These are phyloP conservation scores for Dunaliella primolecta DNA, from an alignment of 139 green algal genomes.

Conservation along the genomic window DNA sequence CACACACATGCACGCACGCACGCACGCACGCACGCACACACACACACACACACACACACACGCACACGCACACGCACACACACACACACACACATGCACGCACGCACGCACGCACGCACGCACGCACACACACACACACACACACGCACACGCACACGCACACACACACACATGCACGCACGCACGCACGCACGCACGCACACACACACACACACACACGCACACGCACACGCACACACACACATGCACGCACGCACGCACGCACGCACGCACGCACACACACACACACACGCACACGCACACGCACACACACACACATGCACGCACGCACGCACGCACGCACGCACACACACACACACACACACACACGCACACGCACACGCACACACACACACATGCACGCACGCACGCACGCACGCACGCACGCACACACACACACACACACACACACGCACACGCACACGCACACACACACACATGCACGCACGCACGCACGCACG, in stretches of 20 bases:
- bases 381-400: neutral
- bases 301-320: no score
- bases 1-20: slow-evolving; percentile 2
- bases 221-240: neutral
- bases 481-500: neutral
- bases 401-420: neutral
- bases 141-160: no score
- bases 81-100: neutral
- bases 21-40: slow-evolving; percentile 7
- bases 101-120: neutral
- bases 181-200: slow-evolving; percentile 5
- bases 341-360: slow-evolving; percentile 13
- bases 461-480: no score
- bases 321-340: neutral
- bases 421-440: neutral
- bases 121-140: no score
- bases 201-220: slow-evolving; percentile 15
- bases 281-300: no score
- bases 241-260: neutral
- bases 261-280: neutral
- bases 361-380: no score
- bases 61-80: no score
- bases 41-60: slow-evolving; percentile 15
- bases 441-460: no score
- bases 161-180: slow-evolving; percentile 5